phyloP scores from a whole-genome alignment of 1,139 yeast genomes.

The Candida buenavistaensis region DNA sequence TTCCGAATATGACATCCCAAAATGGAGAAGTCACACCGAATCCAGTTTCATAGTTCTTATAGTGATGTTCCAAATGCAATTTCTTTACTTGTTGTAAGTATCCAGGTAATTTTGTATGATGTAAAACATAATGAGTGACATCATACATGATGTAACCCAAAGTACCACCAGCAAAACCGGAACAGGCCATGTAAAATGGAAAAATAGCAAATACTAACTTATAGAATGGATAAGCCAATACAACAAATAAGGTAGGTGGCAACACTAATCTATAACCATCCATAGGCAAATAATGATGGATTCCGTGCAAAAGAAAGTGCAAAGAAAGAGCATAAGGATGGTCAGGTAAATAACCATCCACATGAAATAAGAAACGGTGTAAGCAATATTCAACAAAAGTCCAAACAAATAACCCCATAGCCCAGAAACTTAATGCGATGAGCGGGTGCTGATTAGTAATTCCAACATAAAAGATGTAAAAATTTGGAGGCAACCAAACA shows the following conservation, averaged over 20 bases:
- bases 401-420: slow-evolving; percentile 82
- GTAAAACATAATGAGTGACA: slow-evolving; percentile 81
- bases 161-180: slow-evolving; percentile 88
- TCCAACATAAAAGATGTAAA: slow-evolving; percentile 46
- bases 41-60: slow-evolving; percentile 93
- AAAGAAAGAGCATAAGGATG: slow-evolving; percentile 70
- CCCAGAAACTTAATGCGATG: slow-evolving; percentile 45
- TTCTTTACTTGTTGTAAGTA: slow-evolving; percentile 78
- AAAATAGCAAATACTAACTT: slow-evolving; percentile 36
- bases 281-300: slow-evolving; percentile 97
- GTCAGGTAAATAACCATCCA: slow-evolving; percentile 84
- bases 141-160: slow-evolving; percentile 92
- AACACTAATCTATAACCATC: slow-evolving; percentile 88
- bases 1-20: slow-evolving; percentile 92
- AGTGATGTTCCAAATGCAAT: slow-evolving; percentile 94
- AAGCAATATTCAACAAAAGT: slow-evolving; percentile 82
- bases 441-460: slow-evolving; percentile 35
- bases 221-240: slow-evolving; percentile 47
- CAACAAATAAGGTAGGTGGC: slow-evolving; percentile 83
- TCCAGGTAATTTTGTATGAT: slow-evolving; percentile 78
- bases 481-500: slow-evolving; percentile 83
- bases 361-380: slow-evolving; percentile 91
- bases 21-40: slow-evolving; percentile 92
- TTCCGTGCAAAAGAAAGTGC: slow-evolving; percentile 91
- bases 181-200: slow-evolving; percentile 50